phyloP scores from a whole-genome alignment of 2,329 filamentous ascomycete species.

The Neonectria faginata region DNA sequence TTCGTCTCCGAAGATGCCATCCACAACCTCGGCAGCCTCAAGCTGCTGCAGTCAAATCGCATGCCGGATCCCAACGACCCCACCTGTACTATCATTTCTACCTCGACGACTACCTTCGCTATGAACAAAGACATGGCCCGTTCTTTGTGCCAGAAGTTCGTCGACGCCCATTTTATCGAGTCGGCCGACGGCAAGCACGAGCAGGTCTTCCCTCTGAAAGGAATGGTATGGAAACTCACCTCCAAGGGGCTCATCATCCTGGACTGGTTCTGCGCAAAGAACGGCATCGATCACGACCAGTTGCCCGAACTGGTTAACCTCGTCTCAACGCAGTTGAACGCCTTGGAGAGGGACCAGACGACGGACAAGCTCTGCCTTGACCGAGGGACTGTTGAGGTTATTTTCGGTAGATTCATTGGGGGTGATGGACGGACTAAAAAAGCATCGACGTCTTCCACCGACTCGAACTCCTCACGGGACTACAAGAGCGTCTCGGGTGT shows the following conservation, averaged over 20 bases:
- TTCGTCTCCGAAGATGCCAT: constrained; percentile 98
- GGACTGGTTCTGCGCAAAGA: constrained; percentile 90
- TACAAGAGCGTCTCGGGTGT: constrained; percentile 55
- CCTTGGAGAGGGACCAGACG: constrained; percentile 83
- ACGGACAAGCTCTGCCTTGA: constrained; percentile 92
- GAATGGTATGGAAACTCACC: constrained; percentile 88
- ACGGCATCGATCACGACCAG: constrained; percentile 94
- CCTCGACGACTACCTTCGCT: constrained; percentile 96
- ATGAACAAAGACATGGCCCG: constrained; percentile 99
- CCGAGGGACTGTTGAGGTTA: constrained; percentile 88
- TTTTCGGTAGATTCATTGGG: constrained; percentile 91
- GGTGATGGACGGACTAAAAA: constrained; percentile 86
- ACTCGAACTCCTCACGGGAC: constrained; percentile 58
- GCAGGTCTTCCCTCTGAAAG: constrained; percentile 87
- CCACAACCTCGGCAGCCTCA: constrained; percentile 95
- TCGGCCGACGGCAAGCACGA: constrained; percentile 88
- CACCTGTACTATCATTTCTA: constrained; percentile 94
- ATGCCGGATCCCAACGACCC: constrained; percentile 99
- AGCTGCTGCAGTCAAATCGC: constrained; percentile 97
- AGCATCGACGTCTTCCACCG: constrained; percentile 56
- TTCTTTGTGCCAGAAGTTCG: constrained; percentile 91
- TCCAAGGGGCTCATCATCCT: constrained; percentile 95
- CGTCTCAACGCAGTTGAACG: constrained; percentile 87
- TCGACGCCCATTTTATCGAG: constrained; percentile 94
- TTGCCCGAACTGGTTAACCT: constrained; percentile 84